These are phyloP conservation scores for Skeletonema menzelii DNA, from an alignment of 108 stramenopile species.

Conservation along the genomic window DNA sequence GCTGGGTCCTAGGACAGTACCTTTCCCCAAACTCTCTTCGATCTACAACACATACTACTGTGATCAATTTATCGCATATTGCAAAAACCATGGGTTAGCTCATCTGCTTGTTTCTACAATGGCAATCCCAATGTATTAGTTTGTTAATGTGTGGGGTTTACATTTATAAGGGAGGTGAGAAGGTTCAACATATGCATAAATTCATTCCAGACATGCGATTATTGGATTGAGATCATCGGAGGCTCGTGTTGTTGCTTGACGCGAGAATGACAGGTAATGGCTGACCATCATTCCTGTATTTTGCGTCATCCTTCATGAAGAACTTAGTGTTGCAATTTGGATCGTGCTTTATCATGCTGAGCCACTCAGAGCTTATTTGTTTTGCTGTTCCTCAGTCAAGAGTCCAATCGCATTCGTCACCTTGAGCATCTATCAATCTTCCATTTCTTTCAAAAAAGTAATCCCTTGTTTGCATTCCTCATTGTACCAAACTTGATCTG, in stretches of 20 bases:
- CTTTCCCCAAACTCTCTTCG: too few species aligned
- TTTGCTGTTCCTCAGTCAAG: conserved; percentile 3
- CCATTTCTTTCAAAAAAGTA: conserved; percentile 77
- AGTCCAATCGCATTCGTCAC: neutral
- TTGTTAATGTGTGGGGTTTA: too few species aligned
- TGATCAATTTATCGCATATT: too few species aligned
- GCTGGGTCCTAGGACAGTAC: too few species aligned
- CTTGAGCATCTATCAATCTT: conserved; percentile 75
- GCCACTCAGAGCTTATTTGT: conserved; percentile 2
- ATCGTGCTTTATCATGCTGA: neutral
- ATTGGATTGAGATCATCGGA: neutral
- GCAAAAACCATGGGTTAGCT: too few species aligned
- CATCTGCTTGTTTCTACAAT: too few species aligned
- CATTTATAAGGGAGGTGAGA: too few species aligned
- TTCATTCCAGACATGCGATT: too few species aligned
- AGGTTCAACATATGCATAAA: too few species aligned
- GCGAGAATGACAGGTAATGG: neutral
- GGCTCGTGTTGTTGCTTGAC: neutral
- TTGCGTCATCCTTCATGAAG: conserved; percentile 1
- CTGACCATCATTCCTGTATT: neutral
- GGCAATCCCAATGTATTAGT: too few species aligned
- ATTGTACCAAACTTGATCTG: conserved; percentile 71
- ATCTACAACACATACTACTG: too few species aligned
- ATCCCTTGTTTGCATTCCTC: conserved; percentile 75
- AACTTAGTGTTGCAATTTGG: conserved; percentile 10